Conservation (phyloP, 768 basidiomycete genomes). For the Glaciozyma antarctica region DNA sequence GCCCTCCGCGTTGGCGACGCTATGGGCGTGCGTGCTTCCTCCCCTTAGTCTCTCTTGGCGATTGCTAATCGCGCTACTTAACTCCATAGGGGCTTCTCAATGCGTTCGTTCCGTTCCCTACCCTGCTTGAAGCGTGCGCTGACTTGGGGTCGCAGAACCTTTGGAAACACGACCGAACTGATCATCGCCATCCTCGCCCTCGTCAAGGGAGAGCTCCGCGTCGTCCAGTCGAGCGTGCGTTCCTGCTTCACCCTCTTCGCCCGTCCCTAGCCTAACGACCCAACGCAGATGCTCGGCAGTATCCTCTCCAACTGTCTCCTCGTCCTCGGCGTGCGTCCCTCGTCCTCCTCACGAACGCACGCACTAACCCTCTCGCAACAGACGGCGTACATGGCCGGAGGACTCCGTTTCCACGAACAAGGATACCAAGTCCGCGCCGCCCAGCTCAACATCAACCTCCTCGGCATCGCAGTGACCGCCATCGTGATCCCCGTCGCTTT, state of each 20-base stretch:
- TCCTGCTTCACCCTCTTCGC: not conserved
- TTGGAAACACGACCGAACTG: slow-evolving; percentile 32
- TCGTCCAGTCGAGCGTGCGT: slow-evolving; percentile 51
- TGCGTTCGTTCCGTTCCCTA: slow-evolving; percentile 40
- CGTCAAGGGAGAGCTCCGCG: slow-evolving; percentile 60
- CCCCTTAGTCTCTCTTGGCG: slow-evolving; percentile 29
- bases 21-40: not conserved
- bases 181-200: slow-evolving; percentile 48
- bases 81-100: slow-evolving; percentile 55
- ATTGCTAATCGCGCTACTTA: slow-evolving; percentile 47
- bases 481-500: slow-evolving; percentile 52
- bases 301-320: slow-evolving; percentile 71
- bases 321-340: slow-evolving; percentile 45
- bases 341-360: slow-evolving; percentile 7
- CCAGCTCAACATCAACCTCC: slow-evolving; percentile 34
- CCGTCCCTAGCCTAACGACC: not conserved
- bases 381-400: not conserved
- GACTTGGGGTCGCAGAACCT: not conserved
- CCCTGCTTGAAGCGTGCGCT: not conserved
- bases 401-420: slow-evolving; percentile 29
- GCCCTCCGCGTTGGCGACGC: slow-evolving; percentile 60
- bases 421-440: slow-evolving; percentile 30
- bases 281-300: slow-evolving; percentile 64
- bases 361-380: no score
- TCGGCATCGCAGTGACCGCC: slow-evolving; percentile 29